Conservation (phyloP, 2,329 filamentous ascomycete species). For the Aspergillus latus region DNA sequence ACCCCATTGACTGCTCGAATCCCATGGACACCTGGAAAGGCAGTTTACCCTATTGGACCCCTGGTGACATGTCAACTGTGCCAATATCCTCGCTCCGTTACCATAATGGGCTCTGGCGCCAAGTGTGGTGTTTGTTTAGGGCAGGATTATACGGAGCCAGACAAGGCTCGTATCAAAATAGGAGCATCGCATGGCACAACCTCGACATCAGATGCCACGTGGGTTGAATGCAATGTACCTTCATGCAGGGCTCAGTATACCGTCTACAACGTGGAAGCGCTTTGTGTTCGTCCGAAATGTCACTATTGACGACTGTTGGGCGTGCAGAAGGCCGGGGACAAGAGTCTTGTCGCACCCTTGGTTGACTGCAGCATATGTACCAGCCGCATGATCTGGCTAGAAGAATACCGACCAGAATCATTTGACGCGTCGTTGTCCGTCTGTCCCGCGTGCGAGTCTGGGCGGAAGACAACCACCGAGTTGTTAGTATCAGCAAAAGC, state of each 20-base stretch:
- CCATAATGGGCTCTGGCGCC: conserved; percentile 45
- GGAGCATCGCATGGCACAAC: not conserved
- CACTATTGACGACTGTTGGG: conserved; percentile 46
- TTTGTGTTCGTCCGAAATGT: conserved; percentile 52
- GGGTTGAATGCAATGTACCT: conserved; percentile 50
- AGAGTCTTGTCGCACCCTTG: conserved; percentile 33
- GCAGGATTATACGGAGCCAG: conserved; percentile 19
- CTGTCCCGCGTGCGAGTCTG: conserved; percentile 45
- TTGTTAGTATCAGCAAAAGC: conserved; percentile 40
- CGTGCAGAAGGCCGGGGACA: not conserved
- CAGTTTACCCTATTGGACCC: conserved; percentile 45
- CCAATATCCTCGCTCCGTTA: conserved; percentile 51
- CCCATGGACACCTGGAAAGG: conserved; percentile 51
- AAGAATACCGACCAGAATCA: conserved; percentile 42
- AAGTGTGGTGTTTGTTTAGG: conserved; percentile 46
- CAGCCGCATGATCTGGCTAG: conserved; percentile 51
- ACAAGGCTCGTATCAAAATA: not conserved
- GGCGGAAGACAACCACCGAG: conserved; percentile 38
- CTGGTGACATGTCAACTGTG: conserved; percentile 45
- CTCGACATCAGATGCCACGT: conserved; percentile 28
- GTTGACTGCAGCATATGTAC: conserved; percentile 49
- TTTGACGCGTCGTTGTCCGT: conserved; percentile 36
- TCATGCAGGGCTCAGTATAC: conserved; percentile 53
- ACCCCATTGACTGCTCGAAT: conserved; percentile 47
- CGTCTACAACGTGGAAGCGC: conserved; percentile 45